These are phyloP conservation scores for Chalciporus sphaerocephalus DNA, from an alignment of 768 basidiomycete species.

Conservation along the genomic window DNA sequence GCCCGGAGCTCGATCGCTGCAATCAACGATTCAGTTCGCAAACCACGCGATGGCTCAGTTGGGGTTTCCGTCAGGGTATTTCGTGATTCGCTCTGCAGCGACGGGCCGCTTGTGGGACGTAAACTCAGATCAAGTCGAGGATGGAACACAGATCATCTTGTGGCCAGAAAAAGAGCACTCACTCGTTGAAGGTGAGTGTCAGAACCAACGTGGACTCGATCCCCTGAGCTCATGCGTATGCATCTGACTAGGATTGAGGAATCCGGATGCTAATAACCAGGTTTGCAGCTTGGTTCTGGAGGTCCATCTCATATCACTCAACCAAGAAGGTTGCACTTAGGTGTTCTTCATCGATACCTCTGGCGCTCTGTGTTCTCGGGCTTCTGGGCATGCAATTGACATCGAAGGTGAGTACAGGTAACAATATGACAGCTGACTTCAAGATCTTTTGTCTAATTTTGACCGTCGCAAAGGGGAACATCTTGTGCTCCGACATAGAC, in stretches of 20 bases:
- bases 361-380: slow-evolving; percentile 72
- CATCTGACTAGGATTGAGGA: slow-evolving; percentile 51
- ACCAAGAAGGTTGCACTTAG: slow-evolving; percentile 32
- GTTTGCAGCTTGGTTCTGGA: slow-evolving; percentile 32
- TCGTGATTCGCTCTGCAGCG: slow-evolving; percentile 36
- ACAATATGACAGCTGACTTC: background rate
- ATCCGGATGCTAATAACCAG: slow-evolving; percentile 71
- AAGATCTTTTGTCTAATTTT: slow-evolving; percentile 6
- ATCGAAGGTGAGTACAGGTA: slow-evolving; percentile 59
- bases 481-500: slow-evolving; percentile 70
- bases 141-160: slow-evolving; percentile 48
- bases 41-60: slow-evolving; percentile 19
- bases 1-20: too few species aligned
- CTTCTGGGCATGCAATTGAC: slow-evolving; percentile 79
- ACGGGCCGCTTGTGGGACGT: slow-evolving; percentile 37
- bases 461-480: slow-evolving; percentile 45
- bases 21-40: background rate
- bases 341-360: slow-evolving; percentile 81
- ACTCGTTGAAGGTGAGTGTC: slow-evolving; percentile 65
- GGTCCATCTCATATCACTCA: background rate
- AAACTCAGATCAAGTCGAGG: slow-evolving; percentile 29
- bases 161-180: slow-evolving; percentile 74
- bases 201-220: background rate
- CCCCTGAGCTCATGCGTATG: slow-evolving; percentile 7
- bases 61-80: slow-evolving; percentile 39